phyloP scores from a whole-genome alignment of 2,329 filamentous ascomycete genomes.

The Magnaporthiopsis rhizophila region DNA sequence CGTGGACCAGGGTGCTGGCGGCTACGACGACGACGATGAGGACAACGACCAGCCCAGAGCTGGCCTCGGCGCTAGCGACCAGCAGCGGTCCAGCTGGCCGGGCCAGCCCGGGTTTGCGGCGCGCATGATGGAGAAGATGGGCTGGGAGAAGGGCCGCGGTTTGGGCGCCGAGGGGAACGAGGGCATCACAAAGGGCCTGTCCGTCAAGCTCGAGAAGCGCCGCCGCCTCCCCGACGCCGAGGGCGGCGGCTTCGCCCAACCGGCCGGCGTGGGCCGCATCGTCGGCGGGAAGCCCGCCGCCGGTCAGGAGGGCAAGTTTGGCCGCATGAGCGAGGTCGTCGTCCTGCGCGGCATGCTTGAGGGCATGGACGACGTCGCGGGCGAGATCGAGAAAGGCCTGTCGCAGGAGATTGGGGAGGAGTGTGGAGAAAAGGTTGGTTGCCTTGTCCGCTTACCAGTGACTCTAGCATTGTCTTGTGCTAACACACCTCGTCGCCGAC shows the following conservation, averaged over 20 bases:
- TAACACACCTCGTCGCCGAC: neutral
- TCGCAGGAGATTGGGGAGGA: slow-evolving; percentile 95
- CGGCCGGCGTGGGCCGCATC: slow-evolving; percentile 62
- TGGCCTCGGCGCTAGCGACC: slow-evolving; percentile 14
- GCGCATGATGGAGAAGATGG: slow-evolving; percentile 86
- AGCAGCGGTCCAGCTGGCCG: slow-evolving; percentile 49
- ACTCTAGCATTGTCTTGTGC: neutral
- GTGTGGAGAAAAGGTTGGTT: slow-evolving; percentile 65
- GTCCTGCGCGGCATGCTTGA: slow-evolving; percentile 80
- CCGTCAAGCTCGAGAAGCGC: slow-evolving; percentile 77
- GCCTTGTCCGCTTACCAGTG: no score
- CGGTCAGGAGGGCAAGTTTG: slow-evolving; percentile 45
- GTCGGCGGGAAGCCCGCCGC: slow-evolving; percentile 57
- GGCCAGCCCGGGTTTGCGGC: slow-evolving; percentile 81
- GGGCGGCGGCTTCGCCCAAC: slow-evolving; percentile 68
- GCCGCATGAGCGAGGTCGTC: slow-evolving; percentile 72
- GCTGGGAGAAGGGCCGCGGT: slow-evolving; percentile 82
- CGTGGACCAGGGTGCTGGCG: slow-evolving; percentile 24
- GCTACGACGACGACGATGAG: slow-evolving; percentile 25
- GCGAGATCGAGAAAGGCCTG: slow-evolving; percentile 67
- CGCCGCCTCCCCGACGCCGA: slow-evolving; percentile 72
- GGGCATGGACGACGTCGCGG: slow-evolving; percentile 65
- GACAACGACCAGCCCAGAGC: slow-evolving; percentile 6
- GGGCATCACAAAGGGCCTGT: slow-evolving; percentile 78
- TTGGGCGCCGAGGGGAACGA: slow-evolving; percentile 64